A percentile compares a stretch with the other conserved stretches of the same genome.
Evolutionary conservation across 345 rosid species (phyloP).

Genomic region (Populus nigra): DNA sequence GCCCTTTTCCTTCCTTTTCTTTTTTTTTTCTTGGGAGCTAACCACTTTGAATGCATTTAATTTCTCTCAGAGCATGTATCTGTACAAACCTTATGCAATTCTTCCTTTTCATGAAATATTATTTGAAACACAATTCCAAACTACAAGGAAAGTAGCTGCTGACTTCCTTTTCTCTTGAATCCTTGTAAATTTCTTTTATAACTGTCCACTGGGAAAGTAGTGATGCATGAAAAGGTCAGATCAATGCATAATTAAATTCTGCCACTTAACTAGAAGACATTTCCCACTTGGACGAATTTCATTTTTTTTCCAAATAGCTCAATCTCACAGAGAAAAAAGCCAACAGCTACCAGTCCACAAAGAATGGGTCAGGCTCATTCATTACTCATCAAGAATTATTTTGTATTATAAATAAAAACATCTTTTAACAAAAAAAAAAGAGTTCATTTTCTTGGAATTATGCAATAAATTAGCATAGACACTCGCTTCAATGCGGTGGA

Average conservation of each 20-base stretch:
- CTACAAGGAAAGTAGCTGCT: too few relatives aligned
- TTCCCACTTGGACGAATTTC: not conserved
- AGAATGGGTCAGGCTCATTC: not conserved
- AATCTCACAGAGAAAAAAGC: too few relatives aligned
- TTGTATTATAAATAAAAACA: not conserved
- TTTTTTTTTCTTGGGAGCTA: not conserved
- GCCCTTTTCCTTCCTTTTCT: not conserved
- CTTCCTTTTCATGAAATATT: too few relatives aligned
- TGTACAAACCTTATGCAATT: too few relatives aligned
- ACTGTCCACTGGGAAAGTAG: too few relatives aligned
- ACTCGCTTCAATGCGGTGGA: not conserved
- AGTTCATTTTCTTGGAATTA: not conserved
- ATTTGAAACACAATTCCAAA: too few relatives aligned
- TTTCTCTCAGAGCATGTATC: not conserved
- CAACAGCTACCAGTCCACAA: not conserved
- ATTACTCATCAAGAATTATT: not conserved
- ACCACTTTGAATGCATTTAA: not conserved
- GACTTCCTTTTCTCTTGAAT: too few relatives aligned
- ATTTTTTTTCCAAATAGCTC: not conserved
- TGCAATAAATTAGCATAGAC: not conserved
- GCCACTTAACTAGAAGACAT: not conserved
- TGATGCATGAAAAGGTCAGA: not conserved
- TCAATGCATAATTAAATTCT: not conserved
- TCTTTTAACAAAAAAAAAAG: not conserved
- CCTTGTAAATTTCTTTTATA: too few relatives aligned